Percentiles rank a stretch among this genome's conserved stretches.
These are phyloP conservation scores for Dioszegia crocea DNA, from an alignment of 768 basidiomycete species.

Conservation along the genomic window DNA sequence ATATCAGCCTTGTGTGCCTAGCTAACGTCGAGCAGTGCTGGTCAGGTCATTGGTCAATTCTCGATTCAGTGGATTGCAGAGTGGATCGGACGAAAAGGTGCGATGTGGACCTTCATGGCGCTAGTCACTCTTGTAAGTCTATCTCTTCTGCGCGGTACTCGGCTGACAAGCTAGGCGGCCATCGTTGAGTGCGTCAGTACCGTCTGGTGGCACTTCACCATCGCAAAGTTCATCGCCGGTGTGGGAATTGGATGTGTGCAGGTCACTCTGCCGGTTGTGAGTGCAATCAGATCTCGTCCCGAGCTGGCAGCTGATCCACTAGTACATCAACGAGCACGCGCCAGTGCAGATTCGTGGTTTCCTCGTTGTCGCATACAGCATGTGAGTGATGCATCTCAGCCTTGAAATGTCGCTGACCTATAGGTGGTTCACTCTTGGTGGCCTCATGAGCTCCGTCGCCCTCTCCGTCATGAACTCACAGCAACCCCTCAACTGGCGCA, in stretches of 20 bases:
- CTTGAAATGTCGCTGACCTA: too few relatives aligned
- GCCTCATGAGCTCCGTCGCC: constrained; percentile 17
- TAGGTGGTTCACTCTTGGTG: constrained; percentile 24
- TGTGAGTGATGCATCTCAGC: neutral
- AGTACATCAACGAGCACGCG: constrained; percentile 36
- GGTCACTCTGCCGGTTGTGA: constrained; percentile 24
- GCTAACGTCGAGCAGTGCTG: constrained; percentile 15
- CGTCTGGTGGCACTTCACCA: constrained; percentile 27
- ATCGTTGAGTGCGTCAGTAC: constrained; percentile 22
- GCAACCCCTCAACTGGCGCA: constrained; percentile 20
- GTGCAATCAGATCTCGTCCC: neutral
- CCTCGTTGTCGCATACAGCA: constrained; percentile 26
- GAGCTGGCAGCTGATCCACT: neutral
- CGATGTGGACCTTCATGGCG: constrained; percentile 22
- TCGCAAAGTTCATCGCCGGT: constrained; percentile 30
- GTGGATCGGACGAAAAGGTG: constrained; percentile 23
- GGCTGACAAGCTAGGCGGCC: constrained; percentile 10
- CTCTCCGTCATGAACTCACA: constrained; percentile 10
- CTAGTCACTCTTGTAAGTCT: neutral
- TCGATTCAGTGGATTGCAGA: constrained; percentile 21
- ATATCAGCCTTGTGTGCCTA: neutral
- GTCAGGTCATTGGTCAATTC: constrained; percentile 33
- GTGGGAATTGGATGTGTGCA: constrained; percentile 27
- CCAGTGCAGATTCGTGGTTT: constrained; percentile 31
- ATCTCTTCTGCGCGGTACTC: too few relatives aligned